Evolutionary conservation across 2,329 filamentous ascomycete genomes (phyloP).

Genomic region (Penicillium janthinellum): DNA sequence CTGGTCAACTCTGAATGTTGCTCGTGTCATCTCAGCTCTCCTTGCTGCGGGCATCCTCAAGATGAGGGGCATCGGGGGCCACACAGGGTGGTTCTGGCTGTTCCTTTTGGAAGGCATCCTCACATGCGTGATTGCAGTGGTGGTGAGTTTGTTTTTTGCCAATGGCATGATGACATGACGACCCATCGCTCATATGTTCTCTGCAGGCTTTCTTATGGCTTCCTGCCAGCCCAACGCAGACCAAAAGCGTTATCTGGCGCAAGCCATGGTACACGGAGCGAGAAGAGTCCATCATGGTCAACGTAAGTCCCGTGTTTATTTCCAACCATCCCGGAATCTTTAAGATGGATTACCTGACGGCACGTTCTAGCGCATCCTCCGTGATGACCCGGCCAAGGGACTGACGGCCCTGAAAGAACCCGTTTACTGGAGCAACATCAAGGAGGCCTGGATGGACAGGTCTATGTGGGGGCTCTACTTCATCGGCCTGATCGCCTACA

Average conservation of each 20-base stretch:
- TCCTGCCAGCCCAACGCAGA: conserved; percentile 63
- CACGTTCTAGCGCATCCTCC: conserved; percentile 45
- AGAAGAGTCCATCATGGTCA: conserved; percentile 68
- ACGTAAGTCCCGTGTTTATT: conserved; percentile 30
- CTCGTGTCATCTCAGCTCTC: conserved; percentile 6
- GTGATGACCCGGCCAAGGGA: conserved; percentile 56
- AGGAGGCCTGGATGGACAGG: conserved; percentile 48
- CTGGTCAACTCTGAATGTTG: conserved; percentile 10
- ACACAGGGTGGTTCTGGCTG: conserved; percentile 12
- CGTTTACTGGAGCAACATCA: conserved; percentile 27
- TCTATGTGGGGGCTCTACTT: conserved; percentile 58
- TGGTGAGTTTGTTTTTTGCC: background rate
- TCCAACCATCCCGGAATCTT: background rate
- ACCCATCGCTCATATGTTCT: background rate
- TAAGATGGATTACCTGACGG: background rate
- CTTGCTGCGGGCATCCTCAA: conserved; percentile 14
- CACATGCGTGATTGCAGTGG: conserved; percentile 8
- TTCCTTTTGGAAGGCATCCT: conserved; percentile 11
- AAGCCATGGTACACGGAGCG: conserved; percentile 64
- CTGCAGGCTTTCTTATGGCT: conserved; percentile 50
- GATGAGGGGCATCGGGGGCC: conserved; percentile 4
- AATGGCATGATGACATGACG: background rate
- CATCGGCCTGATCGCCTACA: conserved; percentile 44
- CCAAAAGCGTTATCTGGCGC: conserved; percentile 60
- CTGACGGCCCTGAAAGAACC: conserved; percentile 60